A percentile compares a stretch with the other conserved stretches of the same genome.
phyloP scores from a whole-genome alignment of 2,329 filamentous ascomycete species.

The Ophiognomonia clavigignenti-juglandacearum region DNA sequence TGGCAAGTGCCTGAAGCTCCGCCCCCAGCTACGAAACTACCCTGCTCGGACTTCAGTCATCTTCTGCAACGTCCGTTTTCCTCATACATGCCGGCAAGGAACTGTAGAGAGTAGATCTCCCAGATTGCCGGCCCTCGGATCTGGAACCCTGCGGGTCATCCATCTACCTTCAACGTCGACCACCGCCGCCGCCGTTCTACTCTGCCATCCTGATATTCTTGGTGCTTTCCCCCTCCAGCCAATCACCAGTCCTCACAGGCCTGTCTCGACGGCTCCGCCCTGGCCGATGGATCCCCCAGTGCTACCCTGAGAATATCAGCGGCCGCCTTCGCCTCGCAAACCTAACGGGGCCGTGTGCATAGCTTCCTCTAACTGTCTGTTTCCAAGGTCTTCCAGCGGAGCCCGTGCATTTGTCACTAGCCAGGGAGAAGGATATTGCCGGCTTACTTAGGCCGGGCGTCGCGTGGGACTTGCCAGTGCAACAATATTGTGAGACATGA shows the following conservation, averaged over 20 bases:
- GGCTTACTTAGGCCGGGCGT: not conserved
- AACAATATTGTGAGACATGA: too few relatives aligned
- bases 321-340: slow-evolving; percentile 12
- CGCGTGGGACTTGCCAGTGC: not conserved
- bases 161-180: not conserved
- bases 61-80: not conserved
- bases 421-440: not conserved
- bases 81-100: not conserved
- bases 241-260: slow-evolving; percentile 3
- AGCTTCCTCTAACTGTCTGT: too few relatives aligned
- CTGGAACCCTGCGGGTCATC: not conserved
- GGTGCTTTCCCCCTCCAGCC: not conserved
- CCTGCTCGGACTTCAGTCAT: not conserved
- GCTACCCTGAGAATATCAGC: slow-evolving; percentile 5
- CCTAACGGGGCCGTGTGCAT: slow-evolving; percentile 1
- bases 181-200: slow-evolving; percentile 8
- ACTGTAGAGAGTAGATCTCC: not conserved
- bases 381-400: not conserved
- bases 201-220: slow-evolving; percentile 7
- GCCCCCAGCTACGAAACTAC: slow-evolving; percentile 4
- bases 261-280: slow-evolving; percentile 8
- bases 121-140: not conserved
- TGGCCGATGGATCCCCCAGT: slow-evolving; percentile 11
- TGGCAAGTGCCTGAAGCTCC: slow-evolving; percentile 2
- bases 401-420: not conserved